Evolutionary conservation across 306 rosid genomes (phyloP), one percentile per base, ranked within the genome.

Genomic region (Quercus robur): DNA sequence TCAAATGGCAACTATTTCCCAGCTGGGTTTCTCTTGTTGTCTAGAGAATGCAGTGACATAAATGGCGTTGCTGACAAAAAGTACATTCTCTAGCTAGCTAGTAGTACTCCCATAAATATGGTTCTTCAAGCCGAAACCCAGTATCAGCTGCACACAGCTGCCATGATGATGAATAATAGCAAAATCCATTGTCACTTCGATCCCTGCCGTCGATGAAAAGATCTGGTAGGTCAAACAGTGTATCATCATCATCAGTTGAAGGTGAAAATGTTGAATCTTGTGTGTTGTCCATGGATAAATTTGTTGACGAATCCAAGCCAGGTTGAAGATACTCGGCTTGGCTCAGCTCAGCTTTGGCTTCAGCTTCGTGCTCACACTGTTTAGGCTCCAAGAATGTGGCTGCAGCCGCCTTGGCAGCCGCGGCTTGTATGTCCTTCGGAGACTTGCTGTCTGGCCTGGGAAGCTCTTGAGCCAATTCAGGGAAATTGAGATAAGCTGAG

Each of bases 181-280:
- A 78, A 15, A 90, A 83, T 56, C 87, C 87, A 56, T 83, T 2
- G 31, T 71, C 73, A 73, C 76, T 56, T 11, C 80, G 70, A 70
- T 73, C 68, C 11, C 55, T 20, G 46, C 80, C 85, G 63, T 80
- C 91, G 31, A 79, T 82, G 80, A 89, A 84, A 74, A 94, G 93
- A 89, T 94, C 98, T 13, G 98, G 98, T 12, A 94, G 80, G 81
- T 94, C 97, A 84, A 94, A 94, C 82, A 92, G 84, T 30, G 89
- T 12, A 5, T 89, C 97, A 46, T 93, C 97, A 18, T 80, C 89
- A 57, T 70, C 54, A n/a, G 73, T 31, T 17, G 85, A 75, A 46
- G 75, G 73, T 15, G 88, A 86, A 63, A 73, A 58, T 30, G 84
- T 63, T 49, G 87, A 73, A 26, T 78, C 87, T 38, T 61, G 86